phyloP scores from a whole-genome alignment of 148 eudicot species.

The Silene latifolia region DNA sequence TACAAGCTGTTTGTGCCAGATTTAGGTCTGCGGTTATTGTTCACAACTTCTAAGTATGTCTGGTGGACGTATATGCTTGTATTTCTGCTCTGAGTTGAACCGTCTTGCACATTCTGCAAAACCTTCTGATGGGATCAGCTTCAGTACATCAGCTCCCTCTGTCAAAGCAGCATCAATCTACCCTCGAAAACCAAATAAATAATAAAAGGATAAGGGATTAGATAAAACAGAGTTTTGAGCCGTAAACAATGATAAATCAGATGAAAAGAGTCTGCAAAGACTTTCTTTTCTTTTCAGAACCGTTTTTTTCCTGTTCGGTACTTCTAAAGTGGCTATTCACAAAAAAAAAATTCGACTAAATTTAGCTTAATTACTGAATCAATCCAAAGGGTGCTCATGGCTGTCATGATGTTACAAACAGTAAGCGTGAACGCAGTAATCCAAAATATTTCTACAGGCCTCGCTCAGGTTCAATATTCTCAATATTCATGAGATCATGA shows the following conservation, averaged over 20 bases:
- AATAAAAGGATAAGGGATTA: background rate
- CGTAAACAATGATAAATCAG: background rate
- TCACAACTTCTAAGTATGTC: constrained; percentile 36
- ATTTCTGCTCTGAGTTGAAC: constrained; percentile 88
- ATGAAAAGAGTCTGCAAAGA: background rate
- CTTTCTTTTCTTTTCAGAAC: background rate
- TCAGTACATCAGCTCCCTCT: constrained; percentile 67
- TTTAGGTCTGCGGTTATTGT: constrained; percentile 18
- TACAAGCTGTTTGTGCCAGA: constrained; percentile 37
- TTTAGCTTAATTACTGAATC: no score
- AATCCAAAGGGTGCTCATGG: no score
- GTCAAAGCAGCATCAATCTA: constrained; percentile 72
- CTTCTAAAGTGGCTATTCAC: background rate
- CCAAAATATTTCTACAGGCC: no score
- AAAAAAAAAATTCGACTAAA: no score
- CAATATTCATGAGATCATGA: no score
- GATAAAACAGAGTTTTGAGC: background rate
- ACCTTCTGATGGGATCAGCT: constrained; percentile 54
- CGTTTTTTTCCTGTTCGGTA: background rate
- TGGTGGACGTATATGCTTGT: constrained; percentile 67
- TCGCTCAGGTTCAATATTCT: no score
- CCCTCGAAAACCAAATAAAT: constrained; percentile 4
- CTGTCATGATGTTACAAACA: no score
- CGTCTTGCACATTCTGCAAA: constrained; percentile 54
- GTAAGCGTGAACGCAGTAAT: no score